phyloP scores from a whole-genome alignment of 768 basidiomycete genomes.

The Tephrocybe rancida region DNA sequence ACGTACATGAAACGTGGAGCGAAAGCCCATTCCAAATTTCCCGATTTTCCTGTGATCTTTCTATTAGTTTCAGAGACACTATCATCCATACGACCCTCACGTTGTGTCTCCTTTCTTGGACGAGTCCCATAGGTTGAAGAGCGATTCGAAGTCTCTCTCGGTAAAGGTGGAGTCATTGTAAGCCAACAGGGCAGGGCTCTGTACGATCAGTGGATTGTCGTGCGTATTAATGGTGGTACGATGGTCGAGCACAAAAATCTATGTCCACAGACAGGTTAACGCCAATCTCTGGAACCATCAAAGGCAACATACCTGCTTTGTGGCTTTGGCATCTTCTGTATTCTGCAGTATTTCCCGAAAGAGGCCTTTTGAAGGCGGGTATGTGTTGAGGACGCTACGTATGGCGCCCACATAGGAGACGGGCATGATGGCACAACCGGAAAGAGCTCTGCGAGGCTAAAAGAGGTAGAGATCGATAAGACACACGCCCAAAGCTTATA shows the following conservation, averaged over 20 bases:
- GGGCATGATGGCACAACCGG: background rate
- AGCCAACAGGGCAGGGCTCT: constrained; percentile 49
- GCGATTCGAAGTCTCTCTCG: constrained; percentile 44
- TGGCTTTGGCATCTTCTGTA: constrained; percentile 52
- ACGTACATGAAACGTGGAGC: constrained; percentile 52
- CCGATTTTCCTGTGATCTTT: constrained; percentile 44
- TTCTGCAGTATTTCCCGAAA: constrained; percentile 51
- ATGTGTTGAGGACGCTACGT: constrained; percentile 38
- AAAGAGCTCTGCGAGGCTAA: background rate
- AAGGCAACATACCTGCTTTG: constrained; percentile 35
- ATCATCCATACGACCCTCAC: constrained; percentile 25
- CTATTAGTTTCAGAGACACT: background rate
- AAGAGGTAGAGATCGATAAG: background rate
- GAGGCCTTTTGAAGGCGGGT: constrained; percentile 46
- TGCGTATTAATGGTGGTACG: constrained; percentile 26
- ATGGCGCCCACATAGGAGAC: constrained; percentile 13
- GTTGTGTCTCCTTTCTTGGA: constrained; percentile 48
- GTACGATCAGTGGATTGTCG: constrained; percentile 15
- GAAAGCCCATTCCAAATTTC: constrained; percentile 54
- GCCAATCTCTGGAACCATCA: background rate
- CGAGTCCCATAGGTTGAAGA: constrained; percentile 43
- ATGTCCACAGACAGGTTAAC: background rate
- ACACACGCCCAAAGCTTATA: background rate
- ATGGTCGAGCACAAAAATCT: constrained; percentile 47
- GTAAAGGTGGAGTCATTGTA: constrained; percentile 46